These are phyloP conservation scores for Priceomyces haplophilus DNA, from an alignment of 805 yeast species.

Conservation along the genomic window DNA sequence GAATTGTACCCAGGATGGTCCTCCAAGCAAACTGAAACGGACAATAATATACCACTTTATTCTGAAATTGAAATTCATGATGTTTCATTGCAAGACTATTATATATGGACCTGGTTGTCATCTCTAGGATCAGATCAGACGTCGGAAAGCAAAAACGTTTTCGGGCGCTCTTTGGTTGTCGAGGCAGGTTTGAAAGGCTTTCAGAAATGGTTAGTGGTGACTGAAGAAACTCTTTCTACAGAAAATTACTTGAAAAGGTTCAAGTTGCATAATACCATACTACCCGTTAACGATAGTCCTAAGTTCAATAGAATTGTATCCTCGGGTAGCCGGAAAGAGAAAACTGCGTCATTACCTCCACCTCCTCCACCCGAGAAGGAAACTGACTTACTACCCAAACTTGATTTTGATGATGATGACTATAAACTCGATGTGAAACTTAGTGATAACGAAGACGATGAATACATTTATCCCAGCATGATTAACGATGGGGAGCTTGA, in stretches of 20 bases:
- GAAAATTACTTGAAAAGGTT: conserved; percentile 32
- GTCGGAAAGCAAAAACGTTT: conserved; percentile 56
- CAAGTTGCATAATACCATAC: conserved; percentile 5
- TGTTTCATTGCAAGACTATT: conserved; percentile 79
- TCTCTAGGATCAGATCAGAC: conserved; percentile 74
- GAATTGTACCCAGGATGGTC: conserved; percentile 41
- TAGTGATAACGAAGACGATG: conserved; percentile 8
- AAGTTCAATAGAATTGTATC: neutral
- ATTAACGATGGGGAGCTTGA: conserved; percentile 11
- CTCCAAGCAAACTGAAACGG: conserved; percentile 11
- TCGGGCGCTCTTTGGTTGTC: conserved; percentile 78
- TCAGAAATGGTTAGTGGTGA: conserved; percentile 75
- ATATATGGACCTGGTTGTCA: conserved; percentile 89
- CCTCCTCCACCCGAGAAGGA: conserved; percentile 21
- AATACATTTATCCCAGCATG: conserved; percentile 11
- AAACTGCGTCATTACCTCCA: conserved; percentile 24
- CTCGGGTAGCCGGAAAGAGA: conserved; percentile 12
- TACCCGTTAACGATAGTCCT: neutral
- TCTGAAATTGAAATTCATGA: conserved; percentile 46
- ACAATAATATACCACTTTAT: conserved; percentile 34
- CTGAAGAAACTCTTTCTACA: conserved; percentile 55
- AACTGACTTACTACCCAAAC: conserved; percentile 10
- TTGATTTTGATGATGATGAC: conserved; percentile 21
- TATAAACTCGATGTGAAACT: conserved; percentile 12
- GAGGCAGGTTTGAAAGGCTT: conserved; percentile 78